Evolutionary conservation across 129 eudicot genomes (phyloP), one percentile per base, ranked within the genome.

Genomic region (Chrysanthemum lavandulifolium): DNA sequence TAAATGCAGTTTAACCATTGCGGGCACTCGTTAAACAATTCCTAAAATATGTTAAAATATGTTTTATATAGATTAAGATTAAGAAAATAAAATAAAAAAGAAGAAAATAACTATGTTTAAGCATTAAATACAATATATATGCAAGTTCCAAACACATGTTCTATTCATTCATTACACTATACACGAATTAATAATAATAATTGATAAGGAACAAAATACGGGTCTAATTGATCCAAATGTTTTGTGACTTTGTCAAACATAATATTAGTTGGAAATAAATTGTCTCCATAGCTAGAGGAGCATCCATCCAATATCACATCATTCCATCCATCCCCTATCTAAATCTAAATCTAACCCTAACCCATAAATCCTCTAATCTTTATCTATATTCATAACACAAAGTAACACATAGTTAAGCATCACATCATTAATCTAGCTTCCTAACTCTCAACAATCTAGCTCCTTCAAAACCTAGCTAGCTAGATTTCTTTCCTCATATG

Each of bases 341-440:
- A 67, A 71, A 59, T 51, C 75, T 33, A 61, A 79, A 60, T 69
- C 80, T 63, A 84, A 84, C 81, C 85, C 84, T 76, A 76, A 80
- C 73, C 80, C 82, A 77, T 77, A 77, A 69, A 70, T 69, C 81
- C 62, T 50, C 81, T 76, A 76, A 76, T 76, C 81, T 61, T 52
- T 40, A 76, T 76, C 80, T 66, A 65, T 76, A 62, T 63, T 12
- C 65, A 56, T 48, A 58, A 74, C 72, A 76, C 70, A 71, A 59
- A 74, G 29, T 25, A 29, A 19, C 29, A 21, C 73, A 77, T 75
- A 72, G 47, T 40, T 40, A 40, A 40, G 47, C 47, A 40, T 36
- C 71, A 31, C 77, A 16, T 57, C 77, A 65, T 56, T 79, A 54
- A 69, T 69, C 14, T 12, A 25, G 29, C 76, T 57, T 81, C 81